Percentiles rank a stretch among this genome's conserved stretches.
Conservation (phyloP, 2,329 filamentous ascomycete genomes). For the Myrmaecium sp. region DNA sequence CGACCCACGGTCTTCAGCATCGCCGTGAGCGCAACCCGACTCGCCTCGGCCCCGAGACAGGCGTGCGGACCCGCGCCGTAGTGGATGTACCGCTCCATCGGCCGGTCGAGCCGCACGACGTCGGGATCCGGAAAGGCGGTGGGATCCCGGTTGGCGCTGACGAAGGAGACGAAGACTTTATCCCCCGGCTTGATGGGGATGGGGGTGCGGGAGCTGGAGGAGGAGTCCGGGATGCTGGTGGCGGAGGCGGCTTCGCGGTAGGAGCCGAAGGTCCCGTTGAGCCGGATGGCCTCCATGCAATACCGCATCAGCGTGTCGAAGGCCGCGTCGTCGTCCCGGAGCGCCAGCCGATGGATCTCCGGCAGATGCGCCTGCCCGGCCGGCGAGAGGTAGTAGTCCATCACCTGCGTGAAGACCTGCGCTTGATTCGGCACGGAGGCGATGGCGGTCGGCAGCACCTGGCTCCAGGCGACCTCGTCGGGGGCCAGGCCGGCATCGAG, state of each 20-base stretch:
- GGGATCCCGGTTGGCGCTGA: constrained; percentile 20
- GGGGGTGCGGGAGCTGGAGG: constrained; percentile 9
- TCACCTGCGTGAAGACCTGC: constrained; percentile 52
- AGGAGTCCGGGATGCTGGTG: constrained; percentile 35
- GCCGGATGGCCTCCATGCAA: constrained; percentile 52
- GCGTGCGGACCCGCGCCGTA: constrained; percentile 46
- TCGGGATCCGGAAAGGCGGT: constrained; percentile 42
- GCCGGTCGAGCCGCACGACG: constrained; percentile 44
- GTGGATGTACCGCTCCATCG: constrained; percentile 46
- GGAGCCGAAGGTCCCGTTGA: constrained; percentile 45
- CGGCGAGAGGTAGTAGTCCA: constrained; percentile 53
- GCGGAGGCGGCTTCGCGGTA: constrained; percentile 37
- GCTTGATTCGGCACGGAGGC: constrained; percentile 56
- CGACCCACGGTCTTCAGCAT: constrained; percentile 51
- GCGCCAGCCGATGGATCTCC: constrained; percentile 44
- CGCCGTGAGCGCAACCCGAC: constrained; percentile 44
- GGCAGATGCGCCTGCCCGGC: constrained; percentile 29
- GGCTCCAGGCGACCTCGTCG: constrained; percentile 52
- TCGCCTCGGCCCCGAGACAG: constrained; percentile 44
- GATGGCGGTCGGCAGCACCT: constrained; percentile 50
- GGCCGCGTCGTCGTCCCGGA: constrained; percentile 35
- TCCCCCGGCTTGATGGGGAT: constrained; percentile 38
- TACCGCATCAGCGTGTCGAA: constrained; percentile 52
- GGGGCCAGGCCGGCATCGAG: constrained; percentile 44
- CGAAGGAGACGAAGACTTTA: constrained; percentile 47